Evolutionary conservation across 345 rosid species (phyloP).

Genomic region (Dipteronia sinensis): DNA sequence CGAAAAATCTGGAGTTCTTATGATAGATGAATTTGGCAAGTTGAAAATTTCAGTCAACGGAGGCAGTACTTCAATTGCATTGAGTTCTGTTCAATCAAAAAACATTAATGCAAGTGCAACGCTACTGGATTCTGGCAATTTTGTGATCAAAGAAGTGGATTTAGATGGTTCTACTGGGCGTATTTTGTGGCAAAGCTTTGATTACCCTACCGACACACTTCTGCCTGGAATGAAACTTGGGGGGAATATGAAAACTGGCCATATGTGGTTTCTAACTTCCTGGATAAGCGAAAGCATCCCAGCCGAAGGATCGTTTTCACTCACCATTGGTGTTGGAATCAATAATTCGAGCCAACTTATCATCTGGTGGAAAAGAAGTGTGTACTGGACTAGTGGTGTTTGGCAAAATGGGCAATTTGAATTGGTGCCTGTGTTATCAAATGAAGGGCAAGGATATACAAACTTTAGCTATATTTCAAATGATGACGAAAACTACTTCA

Average conservation of each 20-base stretch:
- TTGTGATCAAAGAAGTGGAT: conserved; percentile 10
- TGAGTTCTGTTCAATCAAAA: not conserved
- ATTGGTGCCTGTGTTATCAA: not conserved
- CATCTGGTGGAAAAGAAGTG: conserved; percentile 18
- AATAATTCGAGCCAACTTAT: not conserved
- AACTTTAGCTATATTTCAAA: conserved; percentile 19
- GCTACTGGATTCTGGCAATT: conserved; percentile 19
- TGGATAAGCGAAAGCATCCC: not conserved
- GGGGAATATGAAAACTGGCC: not conserved
- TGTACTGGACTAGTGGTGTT: conserved; percentile 19
- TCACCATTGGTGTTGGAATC: conserved; percentile 11
- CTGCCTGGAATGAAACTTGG: conserved; percentile 36
- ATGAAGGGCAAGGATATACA: not conserved
- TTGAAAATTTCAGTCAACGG: not conserved
- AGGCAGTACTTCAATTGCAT: not conserved
- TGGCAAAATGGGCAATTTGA: conserved; percentile 15
- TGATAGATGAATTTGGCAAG: conserved; percentile 8
- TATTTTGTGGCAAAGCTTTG: conserved; percentile 34
- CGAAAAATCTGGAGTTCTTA: conserved; percentile 12
- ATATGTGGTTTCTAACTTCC: conserved; percentile 1
- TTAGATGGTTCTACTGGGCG: conserved; percentile 15
- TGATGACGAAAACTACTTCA: conserved; percentile 20
- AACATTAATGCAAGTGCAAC: not conserved
- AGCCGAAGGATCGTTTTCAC: conserved; percentile 19
- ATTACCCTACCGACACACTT: conserved; percentile 30